phyloP scores from a whole-genome alignment of 1,139 yeast species.

The Pichia sp. region DNA sequence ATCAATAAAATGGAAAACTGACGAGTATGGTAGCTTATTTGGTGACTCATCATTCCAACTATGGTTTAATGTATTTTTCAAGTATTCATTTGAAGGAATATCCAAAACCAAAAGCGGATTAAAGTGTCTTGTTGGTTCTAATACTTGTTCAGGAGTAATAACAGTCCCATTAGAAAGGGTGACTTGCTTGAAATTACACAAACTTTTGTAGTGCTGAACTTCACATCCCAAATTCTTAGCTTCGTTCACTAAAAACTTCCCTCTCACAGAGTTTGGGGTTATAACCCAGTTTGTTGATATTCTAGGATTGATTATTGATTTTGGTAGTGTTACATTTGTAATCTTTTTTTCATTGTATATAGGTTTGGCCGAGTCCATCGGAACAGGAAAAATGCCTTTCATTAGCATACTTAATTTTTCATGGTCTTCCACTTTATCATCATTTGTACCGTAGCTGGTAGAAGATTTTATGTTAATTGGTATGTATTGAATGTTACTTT shows the following conservation, averaged over 20 bases:
- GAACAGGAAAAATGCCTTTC: constrained; percentile 26
- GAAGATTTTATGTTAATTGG: constrained; percentile 42
- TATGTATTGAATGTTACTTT: constrained; percentile 49
- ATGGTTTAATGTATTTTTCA: constrained; percentile 41
- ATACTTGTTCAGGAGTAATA: constrained; percentile 66
- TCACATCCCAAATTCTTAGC: constrained; percentile 70
- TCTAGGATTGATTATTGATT: constrained; percentile 22
- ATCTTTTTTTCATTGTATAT: constrained; percentile 15
- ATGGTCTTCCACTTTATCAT: constrained; percentile 10
- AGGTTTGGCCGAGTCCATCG: constrained; percentile 13
- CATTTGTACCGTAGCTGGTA: constrained; percentile 7
- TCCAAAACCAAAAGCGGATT: constrained; percentile 67
- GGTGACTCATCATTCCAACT: constrained; percentile 30
- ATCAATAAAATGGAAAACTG: constrained; percentile 76
- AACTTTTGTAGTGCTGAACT: constrained; percentile 53
- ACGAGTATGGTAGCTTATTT: constrained; percentile 30
- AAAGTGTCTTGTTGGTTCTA: constrained; percentile 58
- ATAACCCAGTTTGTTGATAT: constrained; percentile 58
- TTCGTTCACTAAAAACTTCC: constrained; percentile 64
- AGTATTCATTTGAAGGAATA: constrained; percentile 56
- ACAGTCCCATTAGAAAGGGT: constrained; percentile 54
- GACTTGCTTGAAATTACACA: constrained; percentile 61
- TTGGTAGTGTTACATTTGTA: constrained; percentile 26
- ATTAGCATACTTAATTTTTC: constrained; percentile 13
- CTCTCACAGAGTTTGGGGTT: constrained; percentile 64